Evolutionary conservation across 352 stramenopile genomes (phyloP), one percentile per base, ranked within the genome.

Genomic region (Pythium sp.): DNA sequence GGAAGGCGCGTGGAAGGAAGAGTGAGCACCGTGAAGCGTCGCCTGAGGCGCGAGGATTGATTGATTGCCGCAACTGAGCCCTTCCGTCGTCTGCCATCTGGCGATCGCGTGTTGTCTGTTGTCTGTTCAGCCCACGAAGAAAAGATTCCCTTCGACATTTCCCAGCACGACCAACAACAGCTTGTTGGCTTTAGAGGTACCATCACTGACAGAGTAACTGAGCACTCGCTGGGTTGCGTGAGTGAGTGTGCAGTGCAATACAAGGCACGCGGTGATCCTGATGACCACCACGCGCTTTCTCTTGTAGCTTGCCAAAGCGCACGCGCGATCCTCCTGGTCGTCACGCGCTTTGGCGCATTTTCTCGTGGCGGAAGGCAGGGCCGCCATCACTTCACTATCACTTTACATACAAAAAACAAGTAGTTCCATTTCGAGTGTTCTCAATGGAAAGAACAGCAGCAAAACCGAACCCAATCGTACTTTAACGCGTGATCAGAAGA

Each of bases 381-480:
- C 24, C 24, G 1, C 24, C 24, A 26, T 26, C 24, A 26, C 24
- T 26, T 26, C 24, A 26, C 24, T 26, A 26, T 26, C 24, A 26
- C 24, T 26, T 26, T 26, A 26, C 24, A 26, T 26, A 20, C 47
- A n/a, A 36, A 14, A 36, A 43, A 0, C 30, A 18, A 20, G 38
- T 0, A 46, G 53, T 30, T 58, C 24, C 53, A 58, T 58, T 58
- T 34, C 24, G 24, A 34, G 18, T 58, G 53, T 36, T 58, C 53
- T 58, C 53, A 36, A 36, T 15, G 34, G 20, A 12, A 6, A 57
- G 15, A 58, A 32, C 2, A 20, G n/a, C 18, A 24, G n/a, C 18
- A 24, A 15, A 22, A 36, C 15, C 22, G 11, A n/a, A 58, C 26
- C 3, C n/a, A 41, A 58, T 67, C 62, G 62, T 43, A 67, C 62